phyloP scores from a whole-genome alignment of 495 filamentous ascomycete species.

The Rusavskia elegans region DNA sequence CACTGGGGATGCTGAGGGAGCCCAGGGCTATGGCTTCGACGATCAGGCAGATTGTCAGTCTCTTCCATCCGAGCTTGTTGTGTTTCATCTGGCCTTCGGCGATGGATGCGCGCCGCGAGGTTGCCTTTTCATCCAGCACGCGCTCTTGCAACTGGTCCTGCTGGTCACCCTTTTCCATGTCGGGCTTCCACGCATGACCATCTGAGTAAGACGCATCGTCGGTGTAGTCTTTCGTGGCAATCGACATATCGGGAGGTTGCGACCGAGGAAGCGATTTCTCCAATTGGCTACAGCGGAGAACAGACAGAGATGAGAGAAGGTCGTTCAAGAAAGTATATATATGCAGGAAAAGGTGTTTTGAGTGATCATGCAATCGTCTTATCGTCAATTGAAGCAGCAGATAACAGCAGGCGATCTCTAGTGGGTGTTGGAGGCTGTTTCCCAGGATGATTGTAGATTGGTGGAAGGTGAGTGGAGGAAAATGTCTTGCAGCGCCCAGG shows the following conservation, averaged over 20 bases:
- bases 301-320: no score
- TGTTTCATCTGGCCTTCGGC: conserved; percentile 12
- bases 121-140: background rate
- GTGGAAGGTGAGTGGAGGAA: no score
- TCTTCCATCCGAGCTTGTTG: conserved; percentile 23
- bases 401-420: no score
- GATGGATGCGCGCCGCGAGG: conserved; percentile 3
- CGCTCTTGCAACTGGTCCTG: background rate
- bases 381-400: no score
- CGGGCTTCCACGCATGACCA: background rate
- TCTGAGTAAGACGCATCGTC: background rate
- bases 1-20: conserved; percentile 41
- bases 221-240: background rate
- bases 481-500: no score
- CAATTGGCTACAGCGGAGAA: no score
- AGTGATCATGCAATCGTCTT: no score
- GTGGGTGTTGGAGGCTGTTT: no score
- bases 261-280: background rate
- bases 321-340: no score
- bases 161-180: background rate
- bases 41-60: conserved; percentile 30
- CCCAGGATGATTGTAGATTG: no score
- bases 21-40: conserved; percentile 52
- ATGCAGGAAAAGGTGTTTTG: no score
- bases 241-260: background rate